Evolutionary conservation across 208 protist species (phyloP), one percentile per base, ranked within the genome.

Genomic region (Acanthamoeba divionensis): DNA sequence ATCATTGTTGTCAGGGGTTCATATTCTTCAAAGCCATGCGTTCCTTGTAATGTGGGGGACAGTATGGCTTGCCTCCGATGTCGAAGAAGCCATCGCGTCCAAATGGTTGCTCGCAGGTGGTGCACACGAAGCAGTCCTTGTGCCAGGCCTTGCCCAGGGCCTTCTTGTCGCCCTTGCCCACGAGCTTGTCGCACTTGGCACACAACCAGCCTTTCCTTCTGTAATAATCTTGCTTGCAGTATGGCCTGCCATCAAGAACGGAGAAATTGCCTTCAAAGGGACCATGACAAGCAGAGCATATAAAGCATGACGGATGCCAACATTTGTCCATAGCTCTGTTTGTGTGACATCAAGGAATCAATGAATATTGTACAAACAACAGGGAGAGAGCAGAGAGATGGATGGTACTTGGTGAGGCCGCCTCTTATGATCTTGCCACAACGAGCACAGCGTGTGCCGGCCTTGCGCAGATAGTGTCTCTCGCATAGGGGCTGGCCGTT

Each of bases 181-280:
- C 52, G 15, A 69, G 24, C 52, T 69, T 69, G 33, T 69, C 79
- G 38, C 79, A 88, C 55, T 69, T 65, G 57, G 79, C 79, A 60
- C 79, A 88, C 55, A 88, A 60, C 79, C 52, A 88, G 18, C 79
- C 79, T 33, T 88, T 88, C 79, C 69, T 69, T 60, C 52, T 88
- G 79, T 88, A 88, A 47, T 88, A 69, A 29, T 65, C 52, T 60
- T 82, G 77, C 26, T 65, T 88, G 73, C 73, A 83, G 31, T 83
- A 83, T 15, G 73, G 73, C 48, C 3, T 3, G 47, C 33, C 33
- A 29, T 47, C 57, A 29, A 83, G 57, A 36, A 54, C 63, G 73
- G 21, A 83, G 57, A 71, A 88, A 38, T 88, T 44, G 6, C 79
- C 79, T 45, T 88, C 79, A n/a, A 88, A 88, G 5, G 79, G 52